These are phyloP conservation scores for Pyracantha coccinea DNA, from an alignment of 331 rosid genomes.

Conservation along the genomic window DNA sequence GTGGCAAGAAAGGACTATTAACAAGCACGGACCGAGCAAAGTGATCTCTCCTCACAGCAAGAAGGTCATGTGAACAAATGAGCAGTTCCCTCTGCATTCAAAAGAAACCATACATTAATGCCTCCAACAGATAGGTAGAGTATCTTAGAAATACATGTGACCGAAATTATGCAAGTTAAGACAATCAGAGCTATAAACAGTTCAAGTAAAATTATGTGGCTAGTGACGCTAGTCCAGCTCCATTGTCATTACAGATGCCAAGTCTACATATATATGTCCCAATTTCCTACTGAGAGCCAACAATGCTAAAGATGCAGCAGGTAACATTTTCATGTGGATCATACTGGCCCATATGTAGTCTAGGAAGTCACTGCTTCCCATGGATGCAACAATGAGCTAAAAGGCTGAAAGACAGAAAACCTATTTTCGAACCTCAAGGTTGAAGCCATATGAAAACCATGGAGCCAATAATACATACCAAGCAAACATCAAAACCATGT, in stretches of 20 bases:
- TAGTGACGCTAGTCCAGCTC: neutral
- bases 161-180: neutral
- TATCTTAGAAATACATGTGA: neutral
- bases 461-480: neutral
- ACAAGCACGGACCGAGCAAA: conserved; percentile 59
- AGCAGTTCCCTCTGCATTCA: conserved; percentile 84
- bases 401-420: neutral
- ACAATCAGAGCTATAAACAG: neutral
- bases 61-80: conserved; percentile 84
- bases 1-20: conserved; percentile 53
- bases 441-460: neutral
- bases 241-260: neutral
- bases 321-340: neutral
- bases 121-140: neutral
- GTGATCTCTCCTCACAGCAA: conserved; percentile 80
- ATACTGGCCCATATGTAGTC: neutral
- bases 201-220: neutral
- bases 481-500: neutral
- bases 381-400: neutral
- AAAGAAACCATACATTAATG: neutral
- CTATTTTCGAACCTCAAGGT: neutral
- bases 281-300: neutral
- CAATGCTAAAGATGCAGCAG: neutral
- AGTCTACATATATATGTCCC: neutral
- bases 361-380: neutral